A percentile compares a stretch with the other conserved stretches of the same genome.
Evolutionary conservation across 176 grass and related monocot genomes (phyloP).

Genomic region (Secale cereale): DNA sequence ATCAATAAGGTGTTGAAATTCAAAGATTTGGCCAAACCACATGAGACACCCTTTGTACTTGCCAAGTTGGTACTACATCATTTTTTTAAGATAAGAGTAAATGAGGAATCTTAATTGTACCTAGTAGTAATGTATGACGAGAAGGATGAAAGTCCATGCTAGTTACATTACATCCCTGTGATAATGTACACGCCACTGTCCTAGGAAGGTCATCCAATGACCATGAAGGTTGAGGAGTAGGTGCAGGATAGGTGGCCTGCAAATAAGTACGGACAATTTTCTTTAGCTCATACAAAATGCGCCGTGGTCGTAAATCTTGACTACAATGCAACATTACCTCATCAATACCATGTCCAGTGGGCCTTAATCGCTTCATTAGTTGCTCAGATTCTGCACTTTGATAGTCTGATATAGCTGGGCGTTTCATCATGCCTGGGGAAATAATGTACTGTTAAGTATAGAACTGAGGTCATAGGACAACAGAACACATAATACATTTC

Average conservation of each 20-base stretch:
- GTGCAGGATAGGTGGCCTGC: conserved; percentile 78
- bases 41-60: conserved; percentile 6
- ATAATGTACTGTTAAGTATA: conserved; percentile 28
- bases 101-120: conserved; percentile 36
- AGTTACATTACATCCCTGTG: conserved; percentile 79
- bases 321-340: conserved; percentile 58
- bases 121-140: conserved; percentile 83
- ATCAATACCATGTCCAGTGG: conserved; percentile 63
- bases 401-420: conserved; percentile 81
- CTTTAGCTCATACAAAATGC: conserved; percentile 24
- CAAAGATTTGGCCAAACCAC: conserved; percentile 2
- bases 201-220: conserved; percentile 92
- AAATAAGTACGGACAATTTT: conserved; percentile 22
- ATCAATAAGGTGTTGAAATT: conserved; percentile 2
- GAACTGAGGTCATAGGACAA: conserved; percentile 20
- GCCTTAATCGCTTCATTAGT: conserved; percentile 89
- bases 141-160: conserved; percentile 97
- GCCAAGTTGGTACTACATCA: neutral
- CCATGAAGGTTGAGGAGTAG: conserved; percentile 64
- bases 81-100: conserved; percentile 10
- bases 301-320: conserved; percentile 9
- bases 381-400: conserved; percentile 91
- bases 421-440: conserved; percentile 61
- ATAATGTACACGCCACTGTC: conserved; percentile 63
- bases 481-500: conserved; percentile 6